Conservation (phyloP, 2,329 filamentous ascomycete species). For the Xylariaceae sp. region DNA sequence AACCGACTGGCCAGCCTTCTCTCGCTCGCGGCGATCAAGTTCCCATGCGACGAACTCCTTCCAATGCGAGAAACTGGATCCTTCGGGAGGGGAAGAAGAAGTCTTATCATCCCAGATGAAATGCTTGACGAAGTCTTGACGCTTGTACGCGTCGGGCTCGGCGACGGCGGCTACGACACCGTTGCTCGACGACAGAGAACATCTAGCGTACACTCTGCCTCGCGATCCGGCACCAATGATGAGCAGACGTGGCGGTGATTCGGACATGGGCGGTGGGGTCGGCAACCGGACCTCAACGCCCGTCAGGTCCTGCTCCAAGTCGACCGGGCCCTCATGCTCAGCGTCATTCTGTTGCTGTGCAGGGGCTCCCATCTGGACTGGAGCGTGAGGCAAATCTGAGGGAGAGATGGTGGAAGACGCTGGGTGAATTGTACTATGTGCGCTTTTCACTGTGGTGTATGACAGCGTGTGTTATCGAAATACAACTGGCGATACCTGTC, state of each 20-base stretch:
- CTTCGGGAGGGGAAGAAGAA: conserved; percentile 41
- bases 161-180: conserved; percentile 73
- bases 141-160: conserved; percentile 76
- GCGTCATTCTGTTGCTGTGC: conserved; percentile 21
- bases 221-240: conserved; percentile 81
- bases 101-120: conserved; percentile 64
- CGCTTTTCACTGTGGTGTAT: no score
- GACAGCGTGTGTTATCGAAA: no score
- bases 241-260: conserved; percentile 61
- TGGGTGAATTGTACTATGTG: no score
- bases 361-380: no score
- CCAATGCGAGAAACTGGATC: conserved; percentile 72
- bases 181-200: conserved; percentile 60
- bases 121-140: conserved; percentile 62
- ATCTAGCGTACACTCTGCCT: conserved; percentile 68
- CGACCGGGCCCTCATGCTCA: conserved; percentile 26
- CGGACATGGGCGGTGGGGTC: conserved; percentile 42
- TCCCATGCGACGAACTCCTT: conserved; percentile 73
- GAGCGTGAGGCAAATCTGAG: no score
- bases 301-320: conserved; percentile 21
- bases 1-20: conserved; percentile 44
- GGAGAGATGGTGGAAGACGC: no score
- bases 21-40: conserved; percentile 52
- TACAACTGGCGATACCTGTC: no score
- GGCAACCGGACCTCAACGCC: conserved; percentile 30